These are phyloP conservation scores for Pyrrhoderma lamaoense DNA, from an alignment of 1,284 basidiomycete genomes.

Conservation along the genomic window DNA sequence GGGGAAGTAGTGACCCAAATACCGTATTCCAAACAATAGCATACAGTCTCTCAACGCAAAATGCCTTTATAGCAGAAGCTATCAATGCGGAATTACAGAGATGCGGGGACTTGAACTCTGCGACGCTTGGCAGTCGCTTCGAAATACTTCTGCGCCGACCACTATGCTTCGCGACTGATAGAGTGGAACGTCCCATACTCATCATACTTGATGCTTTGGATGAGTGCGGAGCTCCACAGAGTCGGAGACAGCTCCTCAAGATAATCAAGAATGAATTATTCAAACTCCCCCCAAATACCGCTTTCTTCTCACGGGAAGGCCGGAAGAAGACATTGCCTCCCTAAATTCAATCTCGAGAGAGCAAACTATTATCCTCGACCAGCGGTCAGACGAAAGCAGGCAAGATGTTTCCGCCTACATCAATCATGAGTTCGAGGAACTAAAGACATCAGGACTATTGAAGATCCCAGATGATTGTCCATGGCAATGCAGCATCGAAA, in stretches of 20 bases:
- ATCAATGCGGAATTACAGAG: no score
- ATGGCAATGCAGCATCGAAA: slow-evolving; percentile 15
- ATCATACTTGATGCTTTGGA: slow-evolving; percentile 16
- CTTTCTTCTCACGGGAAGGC: neutral
- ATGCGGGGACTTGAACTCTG: no score
- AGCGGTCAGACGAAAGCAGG: no score
- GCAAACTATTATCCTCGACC: no score
- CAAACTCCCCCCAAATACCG: neutral
- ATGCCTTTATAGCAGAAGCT: neutral
- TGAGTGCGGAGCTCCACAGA: slow-evolving; percentile 3
- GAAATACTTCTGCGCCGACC: neutral
- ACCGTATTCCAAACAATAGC: neutral
- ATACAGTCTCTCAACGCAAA: neutral
- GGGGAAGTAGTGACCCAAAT: neutral
- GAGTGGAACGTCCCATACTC: neutral
- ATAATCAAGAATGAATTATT: neutral
- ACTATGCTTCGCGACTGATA: neutral
- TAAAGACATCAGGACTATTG: no score
- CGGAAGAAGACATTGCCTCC: neutral
- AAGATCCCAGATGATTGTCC: neutral
- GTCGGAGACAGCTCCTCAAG: neutral
- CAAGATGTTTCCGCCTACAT: no score
- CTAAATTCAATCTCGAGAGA: no score
- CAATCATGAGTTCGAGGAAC: no score
- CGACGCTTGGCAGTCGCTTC: no score